Evolutionary conservation across 345 rosid genomes (phyloP), one percentile per base, ranked within the genome.

Genomic region (Camelina sativa): DNA sequence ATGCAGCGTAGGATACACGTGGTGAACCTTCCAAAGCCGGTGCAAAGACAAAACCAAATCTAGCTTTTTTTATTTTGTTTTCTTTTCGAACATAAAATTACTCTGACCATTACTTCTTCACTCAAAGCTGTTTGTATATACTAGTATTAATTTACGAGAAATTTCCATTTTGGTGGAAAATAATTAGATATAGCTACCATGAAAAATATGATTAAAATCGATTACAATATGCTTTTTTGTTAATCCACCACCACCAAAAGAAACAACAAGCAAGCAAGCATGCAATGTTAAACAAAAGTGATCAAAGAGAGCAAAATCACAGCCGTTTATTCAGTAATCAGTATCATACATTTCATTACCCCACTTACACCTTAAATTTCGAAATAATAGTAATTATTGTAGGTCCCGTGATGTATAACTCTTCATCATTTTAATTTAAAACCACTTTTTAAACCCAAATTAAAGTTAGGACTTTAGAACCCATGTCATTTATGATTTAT

Each of bases 1-100:
- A 34, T 65, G 76, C 72, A 50, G 54, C 80, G 80, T 77, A 65
- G 66, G 72, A 77, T 71, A 71, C 80, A 77, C 80, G 76, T 77
- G 72, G 62, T 30, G 55, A 50, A 77, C 66, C 61, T 71, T 77
- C 76, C 55, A 57, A 65, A 77, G 37, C 53, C 41, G 11, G 47
- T 69, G 51, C 25, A 38, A 38, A 53, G 15, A 60, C 47, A 30
- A 75, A 67, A 52, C 69, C 62, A 53, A 52, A 22, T 76, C 62
- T 63, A 44, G 10, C 43, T 51, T 28, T 28, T 28, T 28, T 28
- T 16, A 11, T 56, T 17, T 35, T 16, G 2, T 51, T 5, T n/a
- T 20, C 8, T 63, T 0, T 28, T 28, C 6, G 4, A 11, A 9
- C 38, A 11, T 60, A 8, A 10, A 10, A 38, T 2, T 38, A 38